phyloP scores from a whole-genome alignment of 2,329 filamentous ascomycete species.

The Daldinia eschscholtzii region DNA sequence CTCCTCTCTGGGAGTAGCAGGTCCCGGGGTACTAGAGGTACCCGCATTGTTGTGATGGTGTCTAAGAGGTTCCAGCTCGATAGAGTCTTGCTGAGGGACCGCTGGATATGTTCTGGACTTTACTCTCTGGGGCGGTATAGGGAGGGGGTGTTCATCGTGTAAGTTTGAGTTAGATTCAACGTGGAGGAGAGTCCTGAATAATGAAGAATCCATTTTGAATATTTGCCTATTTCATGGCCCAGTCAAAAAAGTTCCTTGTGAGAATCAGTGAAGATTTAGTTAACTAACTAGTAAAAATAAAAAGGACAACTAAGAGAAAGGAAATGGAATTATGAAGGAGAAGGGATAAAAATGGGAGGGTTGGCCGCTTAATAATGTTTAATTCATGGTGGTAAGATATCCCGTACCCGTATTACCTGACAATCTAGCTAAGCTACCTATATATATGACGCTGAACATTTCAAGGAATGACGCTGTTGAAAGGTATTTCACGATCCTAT shows the following conservation, averaged over 20 bases:
- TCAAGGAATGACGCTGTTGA: conserved; percentile 29
- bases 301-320: neutral
- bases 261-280: neutral
- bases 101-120: conserved; percentile 57
- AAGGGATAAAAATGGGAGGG: conserved; percentile 8
- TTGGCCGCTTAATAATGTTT: conserved; percentile 16
- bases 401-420: neutral
- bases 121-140: conserved; percentile 53
- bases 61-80: conserved; percentile 41
- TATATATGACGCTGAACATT: conserved; percentile 26
- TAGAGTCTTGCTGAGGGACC: conserved; percentile 51
- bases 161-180: conserved; percentile 47
- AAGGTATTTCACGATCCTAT: conserved; percentile 37
- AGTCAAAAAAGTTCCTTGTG: neutral
- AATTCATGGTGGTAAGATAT: conserved; percentile 16
- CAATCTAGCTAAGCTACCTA: neutral
- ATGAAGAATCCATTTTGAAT: conserved; percentile 30
- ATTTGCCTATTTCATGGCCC: conserved; percentile 28
- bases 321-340: neutral
- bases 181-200: conserved; percentile 47
- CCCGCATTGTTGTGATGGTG: conserved; percentile 21
- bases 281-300: neutral
- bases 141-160: conserved; percentile 41
- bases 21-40: conserved; percentile 18
- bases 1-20: conserved; percentile 43